Percentiles rank a stretch among this genome's conserved stretches.
Conservation (phyloP, 2,329 filamentous ascomycete species). For the Talaromyces rugulosus region DNA sequence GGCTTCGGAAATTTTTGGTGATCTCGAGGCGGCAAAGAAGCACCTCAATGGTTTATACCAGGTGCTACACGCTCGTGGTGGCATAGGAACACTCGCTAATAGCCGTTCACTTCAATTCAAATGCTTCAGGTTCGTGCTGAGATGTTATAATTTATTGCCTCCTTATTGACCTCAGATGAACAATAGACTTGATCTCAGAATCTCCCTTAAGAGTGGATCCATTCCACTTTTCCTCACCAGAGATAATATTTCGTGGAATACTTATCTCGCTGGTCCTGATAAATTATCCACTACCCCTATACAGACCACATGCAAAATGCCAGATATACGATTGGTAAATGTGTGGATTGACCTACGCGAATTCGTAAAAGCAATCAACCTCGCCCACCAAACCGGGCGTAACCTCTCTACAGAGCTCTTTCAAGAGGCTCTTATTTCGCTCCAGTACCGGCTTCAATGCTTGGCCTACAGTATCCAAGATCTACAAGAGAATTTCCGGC, state of each 20-base stretch:
- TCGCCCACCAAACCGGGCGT: not conserved
- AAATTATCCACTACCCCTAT: not conserved
- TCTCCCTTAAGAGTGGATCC: not conserved
- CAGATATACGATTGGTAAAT: not conserved
- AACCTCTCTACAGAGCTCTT: not conserved
- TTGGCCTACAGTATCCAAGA: not conserved
- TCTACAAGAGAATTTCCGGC: not conserved
- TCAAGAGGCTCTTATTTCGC: constrained; percentile 4
- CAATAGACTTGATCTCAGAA: not conserved
- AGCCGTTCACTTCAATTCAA: constrained; percentile 2
- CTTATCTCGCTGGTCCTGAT: not conserved
- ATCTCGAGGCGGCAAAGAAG: not conserved
- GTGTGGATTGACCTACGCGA: constrained; percentile 8
- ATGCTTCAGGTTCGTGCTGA: not conserved
- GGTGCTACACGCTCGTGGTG: not conserved
- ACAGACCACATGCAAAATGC: not conserved
- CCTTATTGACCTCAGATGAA: not conserved
- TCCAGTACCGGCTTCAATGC: constrained; percentile 2
- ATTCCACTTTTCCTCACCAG: not conserved
- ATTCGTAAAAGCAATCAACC: not conserved
- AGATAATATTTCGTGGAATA: not conserved
- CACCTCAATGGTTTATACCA: constrained; percentile 6
- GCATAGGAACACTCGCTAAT: not conserved
- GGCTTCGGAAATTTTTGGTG: not conserved
- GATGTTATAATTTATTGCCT: not conserved